Evolutionary conservation across 352 stramenopile species (phyloP), one percentile per base, ranked within the genome.

Genomic region (Pythium dissimile): DNA sequence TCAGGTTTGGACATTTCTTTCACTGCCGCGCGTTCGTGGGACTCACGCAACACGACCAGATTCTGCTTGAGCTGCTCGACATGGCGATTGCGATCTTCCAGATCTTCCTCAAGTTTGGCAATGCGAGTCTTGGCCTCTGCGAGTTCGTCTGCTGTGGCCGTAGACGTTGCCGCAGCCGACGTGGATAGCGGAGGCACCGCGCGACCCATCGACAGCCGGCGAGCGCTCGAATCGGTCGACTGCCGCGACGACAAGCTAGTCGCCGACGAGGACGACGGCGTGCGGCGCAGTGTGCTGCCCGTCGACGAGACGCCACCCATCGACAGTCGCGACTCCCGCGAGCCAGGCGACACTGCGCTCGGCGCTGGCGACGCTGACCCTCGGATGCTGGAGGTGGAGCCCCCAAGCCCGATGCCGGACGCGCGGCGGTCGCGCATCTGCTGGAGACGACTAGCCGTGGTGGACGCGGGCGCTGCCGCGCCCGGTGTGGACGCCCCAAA

Each of bases 61-160:
- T 71, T 89, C 43, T 89, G 80, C 45, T 82, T 82, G 34, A 88
- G 49, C 59, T 90, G 80, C 54, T 88, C 75, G 3, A 88, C 72
- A 24, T 81, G 68, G 13, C 76, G 63, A 45, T 84, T 84, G 51
- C 84, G 83, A 57, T 91, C 74, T 34, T 91, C 78, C 46, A 91
- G 56, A 37, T 88, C 77, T 42, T 84, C 71, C 54, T 91, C 78
- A 27, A 91, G 64, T 51, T 77, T 85, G 5, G 67, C 60, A 38
- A 89, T 86, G 23, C 52, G 66, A 5, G 71, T 60, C 47, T 71
- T 72, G 1, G 78, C 77, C 24, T 88, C 73, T 1, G 67, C 54
- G 21, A 89, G 62, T 37, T 87, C 68, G 11, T 89, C 75, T 18
- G 84, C 72, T 7, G 59, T 38, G 3, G 53, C 48, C 2, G 26